A percentile compares a stretch with the other conserved stretches of the same genome.
phyloP scores from a whole-genome alignment of 2,329 filamentous ascomycete genomes.

The Fusarium annulatum region DNA sequence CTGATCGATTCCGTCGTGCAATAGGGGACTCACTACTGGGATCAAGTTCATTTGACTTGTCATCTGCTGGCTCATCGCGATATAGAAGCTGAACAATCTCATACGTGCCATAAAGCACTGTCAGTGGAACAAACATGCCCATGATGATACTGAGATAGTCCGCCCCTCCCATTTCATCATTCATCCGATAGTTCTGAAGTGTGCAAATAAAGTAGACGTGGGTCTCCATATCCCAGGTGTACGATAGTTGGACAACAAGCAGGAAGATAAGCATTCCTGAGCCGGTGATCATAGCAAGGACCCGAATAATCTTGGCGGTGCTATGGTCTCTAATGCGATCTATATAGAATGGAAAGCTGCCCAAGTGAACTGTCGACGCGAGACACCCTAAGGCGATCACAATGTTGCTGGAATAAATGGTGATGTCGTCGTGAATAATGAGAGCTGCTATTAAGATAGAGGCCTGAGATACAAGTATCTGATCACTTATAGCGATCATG shows the following conservation, averaged over 20 bases:
- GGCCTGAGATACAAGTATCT: neutral
- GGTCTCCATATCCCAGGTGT: neutral
- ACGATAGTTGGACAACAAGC: neutral
- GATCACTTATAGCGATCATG: neutral
- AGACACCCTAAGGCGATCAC: neutral
- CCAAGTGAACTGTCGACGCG: neutral
- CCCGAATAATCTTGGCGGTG: neutral
- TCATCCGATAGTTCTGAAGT: neutral
- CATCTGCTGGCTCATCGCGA: rapidly evolving
- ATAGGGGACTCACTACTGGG: rapidly evolving
- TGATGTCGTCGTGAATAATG: neutral
- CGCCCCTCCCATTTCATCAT: rapidly evolving
- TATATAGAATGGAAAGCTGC: neutral
- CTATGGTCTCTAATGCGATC: neutral
- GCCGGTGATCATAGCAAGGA: neutral
- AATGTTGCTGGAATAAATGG: slow-evolving; percentile 3
- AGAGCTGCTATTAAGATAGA: neutral
- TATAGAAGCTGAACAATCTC: neutral
- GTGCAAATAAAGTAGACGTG: neutral
- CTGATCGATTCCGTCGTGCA: neutral
- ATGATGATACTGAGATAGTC: rapidly evolving
- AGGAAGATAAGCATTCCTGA: neutral
- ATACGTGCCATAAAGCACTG: neutral
- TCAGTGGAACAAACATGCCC: neutral
- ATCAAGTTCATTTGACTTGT: neutral